Evolutionary conservation across 2,329 filamentous ascomycete genomes (phyloP).

Genomic region (Aspergillus luchuensis): DNA sequence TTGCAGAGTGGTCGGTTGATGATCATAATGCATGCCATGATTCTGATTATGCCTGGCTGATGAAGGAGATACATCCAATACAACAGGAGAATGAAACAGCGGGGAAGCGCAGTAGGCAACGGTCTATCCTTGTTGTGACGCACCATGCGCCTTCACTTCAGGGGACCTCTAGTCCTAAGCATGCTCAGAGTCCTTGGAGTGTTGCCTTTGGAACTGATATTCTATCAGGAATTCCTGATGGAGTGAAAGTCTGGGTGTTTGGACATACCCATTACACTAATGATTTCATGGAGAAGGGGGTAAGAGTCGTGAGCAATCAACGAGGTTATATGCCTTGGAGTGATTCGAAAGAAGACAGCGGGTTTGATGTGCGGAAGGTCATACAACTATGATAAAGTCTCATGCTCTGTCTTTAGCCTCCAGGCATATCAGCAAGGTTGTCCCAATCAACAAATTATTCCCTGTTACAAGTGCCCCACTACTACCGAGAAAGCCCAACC

Average conservation of each 20-base stretch:
- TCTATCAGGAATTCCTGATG: slow-evolving; percentile 26
- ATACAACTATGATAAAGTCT: background rate
- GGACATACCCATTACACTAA: slow-evolving; percentile 51
- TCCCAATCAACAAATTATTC: too few relatives aligned
- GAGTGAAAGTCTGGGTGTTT: slow-evolving; percentile 48
- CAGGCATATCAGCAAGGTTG: background rate
- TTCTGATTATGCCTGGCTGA: slow-evolving; percentile 56
- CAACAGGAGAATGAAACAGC: slow-evolving; percentile 12
- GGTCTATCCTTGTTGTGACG: slow-evolving; percentile 53
- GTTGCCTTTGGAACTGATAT: slow-evolving; percentile 59
- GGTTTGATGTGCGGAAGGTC: background rate
- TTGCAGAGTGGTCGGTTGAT: slow-evolving; percentile 54
- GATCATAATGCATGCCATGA: slow-evolving; percentile 54
- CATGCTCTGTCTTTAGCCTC: background rate
- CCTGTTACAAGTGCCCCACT: too few relatives aligned
- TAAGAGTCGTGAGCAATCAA: slow-evolving; percentile 49
- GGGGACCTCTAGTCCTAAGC: slow-evolving; percentile 53
- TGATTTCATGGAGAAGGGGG: slow-evolving; percentile 39
- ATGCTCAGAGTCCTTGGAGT: slow-evolving; percentile 51
- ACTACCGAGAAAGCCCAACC: too few relatives aligned
- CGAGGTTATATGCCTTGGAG: slow-evolving; percentile 42
- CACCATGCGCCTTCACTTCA: slow-evolving; percentile 60
- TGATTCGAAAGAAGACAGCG: background rate
- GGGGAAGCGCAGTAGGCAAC: background rate
- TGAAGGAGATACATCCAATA: slow-evolving; percentile 35